Percentiles rank a stretch among this genome's conserved stretches.
phyloP scores from a whole-genome alignment of 805 yeast genomes.

The Saccharomycopsis schoenii region DNA sequence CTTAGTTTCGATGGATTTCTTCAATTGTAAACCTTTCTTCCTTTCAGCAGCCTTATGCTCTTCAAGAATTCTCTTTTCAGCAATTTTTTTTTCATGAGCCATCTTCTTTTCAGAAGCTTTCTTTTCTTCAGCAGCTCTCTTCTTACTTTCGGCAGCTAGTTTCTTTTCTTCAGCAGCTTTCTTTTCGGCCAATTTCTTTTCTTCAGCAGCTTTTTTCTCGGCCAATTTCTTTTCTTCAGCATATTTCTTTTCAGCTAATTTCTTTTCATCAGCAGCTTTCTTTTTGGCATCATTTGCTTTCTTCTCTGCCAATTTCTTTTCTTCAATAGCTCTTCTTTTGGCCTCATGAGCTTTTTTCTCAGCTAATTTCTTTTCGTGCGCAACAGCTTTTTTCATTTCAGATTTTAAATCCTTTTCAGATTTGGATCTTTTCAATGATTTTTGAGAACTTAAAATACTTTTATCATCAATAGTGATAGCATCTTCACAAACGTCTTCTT shows the following conservation, averaged over 20 bases:
- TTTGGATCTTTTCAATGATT: neutral
- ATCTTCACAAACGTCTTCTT: neutral
- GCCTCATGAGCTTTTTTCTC: neutral
- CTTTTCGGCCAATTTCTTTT: neutral
- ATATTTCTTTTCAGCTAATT: neutral
- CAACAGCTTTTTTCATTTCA: neutral
- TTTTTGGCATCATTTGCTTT: neutral
- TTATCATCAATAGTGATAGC: neutral
- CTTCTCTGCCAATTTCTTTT: slow-evolving; percentile 5
- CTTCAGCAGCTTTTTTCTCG: slow-evolving; percentile 4
- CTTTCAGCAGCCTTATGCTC: neutral
- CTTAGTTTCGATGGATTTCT: slow-evolving; percentile 19
- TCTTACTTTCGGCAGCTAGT: neutral
- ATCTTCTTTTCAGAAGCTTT: neutral
- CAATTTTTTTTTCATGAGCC: neutral
- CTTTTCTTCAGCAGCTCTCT: neutral
- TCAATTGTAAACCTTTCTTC: neutral
- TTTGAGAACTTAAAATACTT: neutral
- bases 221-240: neutral
- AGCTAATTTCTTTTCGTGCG: neutral
- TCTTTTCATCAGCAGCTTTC: neutral
- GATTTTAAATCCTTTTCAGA: neutral
- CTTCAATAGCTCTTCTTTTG: neutral
- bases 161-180: neutral
- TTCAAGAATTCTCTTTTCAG: neutral